A percentile compares a stretch with the other conserved stretches of the same genome.
Conservation (phyloP, 352 stramenopile species). For the Poterioochromonas sp. region DNA sequence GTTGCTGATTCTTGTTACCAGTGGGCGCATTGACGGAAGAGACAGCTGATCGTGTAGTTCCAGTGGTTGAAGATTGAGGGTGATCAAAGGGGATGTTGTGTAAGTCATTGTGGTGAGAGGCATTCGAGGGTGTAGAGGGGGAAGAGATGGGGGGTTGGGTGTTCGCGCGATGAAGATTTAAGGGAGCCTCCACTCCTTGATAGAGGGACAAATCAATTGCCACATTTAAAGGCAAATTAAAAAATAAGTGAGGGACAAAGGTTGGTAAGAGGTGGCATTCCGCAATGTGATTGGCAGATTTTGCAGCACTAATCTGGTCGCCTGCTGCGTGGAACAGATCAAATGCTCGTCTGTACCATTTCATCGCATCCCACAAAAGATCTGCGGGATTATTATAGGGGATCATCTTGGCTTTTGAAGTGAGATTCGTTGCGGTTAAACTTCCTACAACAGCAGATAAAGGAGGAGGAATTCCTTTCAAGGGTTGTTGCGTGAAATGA, state of each 20-base stretch:
- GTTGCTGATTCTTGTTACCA: not conserved
- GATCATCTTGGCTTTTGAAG: not conserved
- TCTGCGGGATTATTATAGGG: not conserved
- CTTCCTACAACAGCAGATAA: not conserved
- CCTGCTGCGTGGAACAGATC: constrained; percentile 20
- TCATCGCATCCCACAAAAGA: constrained; percentile 25
- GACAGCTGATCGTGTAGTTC: not conserved
- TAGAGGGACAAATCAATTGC: not conserved
- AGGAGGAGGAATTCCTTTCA: too few species aligned
- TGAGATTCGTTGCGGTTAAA: not conserved
- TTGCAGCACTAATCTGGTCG: constrained; percentile 15
- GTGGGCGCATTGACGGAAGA: not conserved
- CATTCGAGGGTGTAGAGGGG: not conserved
- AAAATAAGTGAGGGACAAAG: not conserved
- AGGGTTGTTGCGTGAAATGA: not conserved
- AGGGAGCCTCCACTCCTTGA: not conserved
- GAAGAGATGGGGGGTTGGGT: not conserved
- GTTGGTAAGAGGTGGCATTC: not conserved
- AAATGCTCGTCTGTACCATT: constrained; percentile 9
- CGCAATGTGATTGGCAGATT: not conserved
- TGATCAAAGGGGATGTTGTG: not conserved
- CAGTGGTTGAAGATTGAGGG: not conserved
- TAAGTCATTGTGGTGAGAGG: not conserved
- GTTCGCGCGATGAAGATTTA: not conserved
- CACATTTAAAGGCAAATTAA: not conserved